Base-by-base conservation (phyloP, 306 rosid species). In the Lathyrus oleraceus region DNA sequence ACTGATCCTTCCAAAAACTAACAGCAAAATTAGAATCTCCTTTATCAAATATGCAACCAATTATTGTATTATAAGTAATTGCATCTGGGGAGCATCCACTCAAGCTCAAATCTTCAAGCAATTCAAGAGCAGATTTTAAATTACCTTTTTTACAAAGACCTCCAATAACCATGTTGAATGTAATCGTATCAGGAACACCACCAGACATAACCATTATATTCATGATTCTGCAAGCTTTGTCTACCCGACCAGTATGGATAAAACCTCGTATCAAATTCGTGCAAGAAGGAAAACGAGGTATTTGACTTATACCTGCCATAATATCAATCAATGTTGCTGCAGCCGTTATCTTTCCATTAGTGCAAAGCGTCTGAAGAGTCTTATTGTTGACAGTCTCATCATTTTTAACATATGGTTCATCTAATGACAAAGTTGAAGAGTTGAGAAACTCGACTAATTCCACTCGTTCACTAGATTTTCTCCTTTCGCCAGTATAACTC, bases 71-170 rank as follows among this genome's bases (percentile, higher is more conserved):
- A 47, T 90, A 93, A 1, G 97, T 88, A 69, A 86, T 81, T 30
- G 77, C 91, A 76, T 93, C 90, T 0, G 98, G 97, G 60, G 91
- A 81, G 87, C 96, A 92, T 54, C 98, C 98, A 78, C 94, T 85
- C 67, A 81, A 67, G 79, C 90, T 86, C 98, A 93, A 88, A 43
- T 85, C 85, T 27, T 85, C 94, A 78, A 88, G 67, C 61, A 90
- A 67, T 71, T 78, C 85, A 58, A 86, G 52, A 36, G 98, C 96
- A 70, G 85, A 79, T 57, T 77, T 70, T 58, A 90, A 49, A 54
- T 63, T 67, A 40, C 97, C 88, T 47, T 51, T 78, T 86, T 54
- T 90, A 76, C 98, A 90, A 35, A 83, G 78, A 69, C 88, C 75
- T 61, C 91, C 81, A 44, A 93, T 77, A 77, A 88, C 66, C 90